Evolutionary conservation across 2,329 filamentous ascomycete genomes (phyloP), one percentile per base, ranked within the genome.

Genomic region (Fusarium udum): DNA sequence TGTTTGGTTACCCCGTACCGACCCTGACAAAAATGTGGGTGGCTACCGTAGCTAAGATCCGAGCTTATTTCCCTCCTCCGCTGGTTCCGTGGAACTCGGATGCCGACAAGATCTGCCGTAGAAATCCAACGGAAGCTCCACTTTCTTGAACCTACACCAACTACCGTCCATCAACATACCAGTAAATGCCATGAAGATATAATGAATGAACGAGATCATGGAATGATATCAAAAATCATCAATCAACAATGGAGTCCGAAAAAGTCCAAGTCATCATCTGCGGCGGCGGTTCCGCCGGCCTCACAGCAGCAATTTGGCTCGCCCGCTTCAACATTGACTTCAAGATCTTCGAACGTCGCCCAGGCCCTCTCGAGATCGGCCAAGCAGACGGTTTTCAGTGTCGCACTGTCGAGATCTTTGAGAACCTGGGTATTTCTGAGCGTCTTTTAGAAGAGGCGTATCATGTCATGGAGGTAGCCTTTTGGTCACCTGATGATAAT

Each of bases 351-450:
- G 67, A 69, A 31, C 51, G 24, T 2, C 66, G 59, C 11, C 3
- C 52, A 4, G 65, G 59, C 1, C 65, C 65, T 15, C 52, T 69
- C 2, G 59, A 64, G 6, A 65, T 69, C 8, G 84, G 85, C 7
- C 84, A 87, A 71, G 84, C 85, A 40, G 84, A 87, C 65, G 84
- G 85, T 14, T 79, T 82, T 14, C 90, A 93, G 80, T 89, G 87
- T 71, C 89, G 91, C 4, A 92, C 90, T 0, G 83, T 93, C 8
- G 91, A 94, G 79, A 92, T 94, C 12, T 89, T 94, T 64, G 91
- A 94, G 74, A 90, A 89, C 31, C 90, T 94, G 68, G 92, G 89
- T 1, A 88, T 94, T 61, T 89, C 85, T 6, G 87, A 93, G 60
- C 83, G 87, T 4, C 87, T 87, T 1, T 89, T 89, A 86, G 89